A percentile compares a stretch with the other conserved stretches of the same genome.
Conservation (phyloP, 176 grass and related monocot species). For the Aegilops longissima region DNA sequence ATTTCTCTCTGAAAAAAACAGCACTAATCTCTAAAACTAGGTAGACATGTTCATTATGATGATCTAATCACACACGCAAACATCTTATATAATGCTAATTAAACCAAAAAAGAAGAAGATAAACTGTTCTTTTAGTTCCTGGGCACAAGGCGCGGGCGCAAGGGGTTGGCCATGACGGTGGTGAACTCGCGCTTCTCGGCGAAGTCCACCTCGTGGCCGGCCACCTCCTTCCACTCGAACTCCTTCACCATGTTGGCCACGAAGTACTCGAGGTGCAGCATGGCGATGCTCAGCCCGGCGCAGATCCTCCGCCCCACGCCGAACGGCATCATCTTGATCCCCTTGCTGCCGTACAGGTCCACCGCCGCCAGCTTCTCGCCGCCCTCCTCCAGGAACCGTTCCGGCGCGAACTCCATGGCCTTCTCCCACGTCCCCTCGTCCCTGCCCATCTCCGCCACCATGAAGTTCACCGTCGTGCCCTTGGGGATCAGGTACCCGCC, state of each 20-base stretch:
- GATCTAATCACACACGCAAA: too few relatives aligned
- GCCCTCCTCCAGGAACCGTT: conserved; percentile 51
- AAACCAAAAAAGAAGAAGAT: too few relatives aligned
- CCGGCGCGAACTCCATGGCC: conserved; percentile 41
- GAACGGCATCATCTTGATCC: conserved; percentile 63
- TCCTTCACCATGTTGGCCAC: conserved; percentile 53
- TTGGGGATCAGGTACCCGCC: conserved; percentile 45
- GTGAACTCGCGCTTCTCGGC: conserved; percentile 58
- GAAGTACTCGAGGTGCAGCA: conserved; percentile 69
- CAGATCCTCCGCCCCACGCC: too few relatives aligned
- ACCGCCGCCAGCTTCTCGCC: conserved; percentile 33
- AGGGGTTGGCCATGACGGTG: conserved; percentile 27
- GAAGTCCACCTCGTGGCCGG: conserved; percentile 57
- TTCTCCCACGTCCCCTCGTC: conserved; percentile 34
- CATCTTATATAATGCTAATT: too few relatives aligned
- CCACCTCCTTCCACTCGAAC: conserved; percentile 48
- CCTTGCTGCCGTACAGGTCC: conserved; percentile 54
- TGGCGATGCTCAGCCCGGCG: too few relatives aligned
- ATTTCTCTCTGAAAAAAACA: too few relatives aligned
- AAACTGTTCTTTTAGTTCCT: too few relatives aligned
- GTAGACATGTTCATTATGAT: too few relatives aligned
- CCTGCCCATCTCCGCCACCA: conserved; percentile 35
- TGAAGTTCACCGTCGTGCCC: conserved; percentile 44
- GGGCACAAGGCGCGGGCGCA: too few relatives aligned
- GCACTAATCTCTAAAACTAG: too few relatives aligned